Conservation (phyloP, 2,329 filamentous ascomycete genomes). For the Cercospora sp. region DNA sequence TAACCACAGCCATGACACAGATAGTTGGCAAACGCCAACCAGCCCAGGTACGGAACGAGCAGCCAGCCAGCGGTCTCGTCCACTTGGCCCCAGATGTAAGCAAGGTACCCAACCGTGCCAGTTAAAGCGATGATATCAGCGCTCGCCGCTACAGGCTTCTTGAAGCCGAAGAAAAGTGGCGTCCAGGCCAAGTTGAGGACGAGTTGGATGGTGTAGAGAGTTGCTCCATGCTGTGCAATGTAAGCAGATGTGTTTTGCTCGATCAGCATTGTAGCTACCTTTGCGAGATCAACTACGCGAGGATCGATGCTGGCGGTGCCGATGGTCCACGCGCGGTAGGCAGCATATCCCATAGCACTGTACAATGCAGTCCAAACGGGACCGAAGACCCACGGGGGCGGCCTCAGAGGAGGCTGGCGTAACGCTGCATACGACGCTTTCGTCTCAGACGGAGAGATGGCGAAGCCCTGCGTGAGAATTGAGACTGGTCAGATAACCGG, state of each 20-base stretch:
- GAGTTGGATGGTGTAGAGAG: constrained; percentile 82
- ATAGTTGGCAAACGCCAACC: constrained; percentile 87
- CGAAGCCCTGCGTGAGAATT: constrained; percentile 54
- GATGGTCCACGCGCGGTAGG: constrained; percentile 70
- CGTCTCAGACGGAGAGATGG: constrained; percentile 59
- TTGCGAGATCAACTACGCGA: constrained; percentile 59
- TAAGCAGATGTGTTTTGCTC: not conserved
- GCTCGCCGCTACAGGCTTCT: constrained; percentile 71
- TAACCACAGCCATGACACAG: constrained; percentile 53
- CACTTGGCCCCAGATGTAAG: constrained; percentile 72
- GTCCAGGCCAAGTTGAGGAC: constrained; percentile 86
- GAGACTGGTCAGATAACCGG: not conserved
- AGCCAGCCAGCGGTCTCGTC: constrained; percentile 72
- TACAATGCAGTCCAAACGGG: constrained; percentile 62
- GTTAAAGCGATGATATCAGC: constrained; percentile 72
- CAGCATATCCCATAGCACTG: constrained; percentile 80
- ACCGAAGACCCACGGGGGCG: constrained; percentile 59
- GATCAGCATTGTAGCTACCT: constrained; percentile 40
- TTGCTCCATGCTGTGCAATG: constrained; percentile 59
- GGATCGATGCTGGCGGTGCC: constrained; percentile 61
- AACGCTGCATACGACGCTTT: constrained; percentile 64
- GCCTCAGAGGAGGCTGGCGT: constrained; percentile 63
- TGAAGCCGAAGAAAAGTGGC: constrained; percentile 84
- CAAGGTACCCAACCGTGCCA: constrained; percentile 70
- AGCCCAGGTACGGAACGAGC: constrained; percentile 78